Conservation (phyloP, 2,329 filamentous ascomycete species). For the Phialophora chinensis region DNA sequence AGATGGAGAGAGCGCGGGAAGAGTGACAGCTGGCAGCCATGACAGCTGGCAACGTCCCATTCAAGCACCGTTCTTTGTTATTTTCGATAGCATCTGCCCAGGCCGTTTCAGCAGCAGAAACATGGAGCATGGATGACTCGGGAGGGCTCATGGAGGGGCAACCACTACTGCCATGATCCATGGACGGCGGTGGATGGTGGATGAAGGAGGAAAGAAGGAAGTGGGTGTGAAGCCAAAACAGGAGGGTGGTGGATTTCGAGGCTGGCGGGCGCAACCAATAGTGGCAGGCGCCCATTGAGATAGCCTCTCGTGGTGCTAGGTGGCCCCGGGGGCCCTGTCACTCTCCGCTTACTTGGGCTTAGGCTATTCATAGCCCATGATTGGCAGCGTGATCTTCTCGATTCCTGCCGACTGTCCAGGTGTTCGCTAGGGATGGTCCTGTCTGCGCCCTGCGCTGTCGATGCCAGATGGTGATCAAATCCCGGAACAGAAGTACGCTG, state of each 20-base stretch:
- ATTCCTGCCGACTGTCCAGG: not conserved
- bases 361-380: conserved; percentile 9
- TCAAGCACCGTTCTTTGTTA: conserved; percentile 5
- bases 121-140: conserved; percentile 12
- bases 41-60: conserved; percentile 24
- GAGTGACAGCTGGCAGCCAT: conserved; percentile 8
- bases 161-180: conserved; percentile 2
- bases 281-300: conserved; percentile 7
- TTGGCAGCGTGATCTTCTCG: not conserved
- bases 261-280: conserved; percentile 18
- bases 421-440: conserved; percentile 3
- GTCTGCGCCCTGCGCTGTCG: not conserved
- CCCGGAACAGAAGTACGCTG: not conserved
- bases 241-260: conserved; percentile 25
- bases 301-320: conserved; percentile 4
- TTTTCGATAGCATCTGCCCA: conserved; percentile 5
- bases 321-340: not conserved
- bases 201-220: conserved; percentile 4
- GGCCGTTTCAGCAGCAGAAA: conserved; percentile 16
- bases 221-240: conserved; percentile 23
- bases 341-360: conserved; percentile 7
- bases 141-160: conserved; percentile 12
- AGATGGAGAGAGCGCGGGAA: not conserved
- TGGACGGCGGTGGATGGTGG: conserved; percentile 1
- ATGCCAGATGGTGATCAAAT: not conserved